Conservation (phyloP, 805 yeast genomes). For the Myxozyma lipomycoides region DNA sequence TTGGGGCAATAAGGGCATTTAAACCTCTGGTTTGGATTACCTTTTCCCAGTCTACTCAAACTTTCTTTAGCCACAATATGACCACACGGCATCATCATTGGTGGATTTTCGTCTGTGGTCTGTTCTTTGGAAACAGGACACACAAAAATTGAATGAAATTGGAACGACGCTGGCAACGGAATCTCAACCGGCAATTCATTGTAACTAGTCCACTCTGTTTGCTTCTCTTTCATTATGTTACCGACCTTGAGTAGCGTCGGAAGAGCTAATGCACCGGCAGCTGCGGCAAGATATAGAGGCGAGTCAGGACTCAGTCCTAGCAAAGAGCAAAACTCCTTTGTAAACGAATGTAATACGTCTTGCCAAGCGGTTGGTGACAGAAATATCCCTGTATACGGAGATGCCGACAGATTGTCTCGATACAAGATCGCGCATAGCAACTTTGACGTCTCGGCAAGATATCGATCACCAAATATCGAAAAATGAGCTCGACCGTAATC, state of each 20-base stretch:
- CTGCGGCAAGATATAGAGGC: conserved; percentile 48
- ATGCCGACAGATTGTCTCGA: conserved; percentile 24
- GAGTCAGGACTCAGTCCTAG: conserved; percentile 52
- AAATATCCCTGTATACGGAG: conserved; percentile 31
- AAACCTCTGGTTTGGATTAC: conserved; percentile 45
- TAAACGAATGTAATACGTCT: conserved; percentile 39
- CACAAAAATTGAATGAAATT: conserved; percentile 62
- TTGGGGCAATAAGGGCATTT: conserved; percentile 73
- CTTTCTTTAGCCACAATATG: conserved; percentile 60
- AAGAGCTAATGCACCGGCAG: conserved; percentile 53
- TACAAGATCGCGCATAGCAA: conserved; percentile 42
- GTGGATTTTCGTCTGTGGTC: conserved; percentile 58
- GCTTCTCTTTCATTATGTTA: conserved; percentile 39
- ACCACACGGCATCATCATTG: conserved; percentile 58
- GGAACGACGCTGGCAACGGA: conserved; percentile 49
- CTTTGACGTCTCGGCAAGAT: conserved; percentile 44
- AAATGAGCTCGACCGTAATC: conserved; percentile 46
- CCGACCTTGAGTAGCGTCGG: conserved; percentile 52
- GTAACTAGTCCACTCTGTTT: conserved; percentile 52
- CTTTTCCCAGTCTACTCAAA: conserved; percentile 45
- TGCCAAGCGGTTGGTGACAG: conserved; percentile 35
- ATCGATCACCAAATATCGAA: conserved; percentile 41
- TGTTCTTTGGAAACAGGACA: conserved; percentile 71
- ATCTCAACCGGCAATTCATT: conserved; percentile 63
- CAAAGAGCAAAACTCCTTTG: conserved; percentile 49